Evolutionary conservation across 78 protist genomes (phyloP).

Genomic region (Tieghemostelium lacteum): DNA sequence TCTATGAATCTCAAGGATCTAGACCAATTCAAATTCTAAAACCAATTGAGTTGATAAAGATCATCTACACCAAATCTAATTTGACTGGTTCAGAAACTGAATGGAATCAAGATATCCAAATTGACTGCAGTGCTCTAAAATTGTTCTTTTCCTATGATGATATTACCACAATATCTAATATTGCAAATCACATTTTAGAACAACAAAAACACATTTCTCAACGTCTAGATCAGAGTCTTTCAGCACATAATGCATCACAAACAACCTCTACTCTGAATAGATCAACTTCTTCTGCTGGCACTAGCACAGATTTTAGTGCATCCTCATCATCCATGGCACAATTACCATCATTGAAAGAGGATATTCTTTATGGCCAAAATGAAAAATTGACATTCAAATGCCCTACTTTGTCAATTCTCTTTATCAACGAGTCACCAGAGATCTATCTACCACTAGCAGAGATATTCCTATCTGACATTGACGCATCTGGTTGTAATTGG

Average conservation of each 20-base stretch:
- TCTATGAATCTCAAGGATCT: conserved; percentile 26
- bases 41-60: conserved; percentile 41
- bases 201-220: conserved; percentile 33
- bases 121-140: conserved; percentile 13
- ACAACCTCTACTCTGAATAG: background rate
- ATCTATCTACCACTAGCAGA: conserved; percentile 59
- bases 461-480: conserved; percentile 27
- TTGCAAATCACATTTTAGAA: background rate
- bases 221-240: background rate
- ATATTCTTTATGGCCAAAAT: conserved; percentile 3
- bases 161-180: conserved; percentile 34
- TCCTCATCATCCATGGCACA: background rate
- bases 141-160: conserved; percentile 62
- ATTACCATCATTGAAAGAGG: background rate
- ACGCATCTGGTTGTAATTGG: conserved; percentile 37
- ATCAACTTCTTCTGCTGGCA: conserved; percentile 8
- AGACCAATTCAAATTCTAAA: conserved; percentile 65
- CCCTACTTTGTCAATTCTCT: conserved; percentile 31
- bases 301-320: background rate
- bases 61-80: conserved; percentile 30
- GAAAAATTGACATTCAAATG: conserved; percentile 37
- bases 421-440: conserved; percentile 66
- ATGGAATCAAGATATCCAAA: conserved; percentile 43
- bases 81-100: conserved; percentile 15
- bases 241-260: background rate